phyloP scores from a whole-genome alignment of 768 basidiomycete genomes.

The Auricularia sp. region DNA sequence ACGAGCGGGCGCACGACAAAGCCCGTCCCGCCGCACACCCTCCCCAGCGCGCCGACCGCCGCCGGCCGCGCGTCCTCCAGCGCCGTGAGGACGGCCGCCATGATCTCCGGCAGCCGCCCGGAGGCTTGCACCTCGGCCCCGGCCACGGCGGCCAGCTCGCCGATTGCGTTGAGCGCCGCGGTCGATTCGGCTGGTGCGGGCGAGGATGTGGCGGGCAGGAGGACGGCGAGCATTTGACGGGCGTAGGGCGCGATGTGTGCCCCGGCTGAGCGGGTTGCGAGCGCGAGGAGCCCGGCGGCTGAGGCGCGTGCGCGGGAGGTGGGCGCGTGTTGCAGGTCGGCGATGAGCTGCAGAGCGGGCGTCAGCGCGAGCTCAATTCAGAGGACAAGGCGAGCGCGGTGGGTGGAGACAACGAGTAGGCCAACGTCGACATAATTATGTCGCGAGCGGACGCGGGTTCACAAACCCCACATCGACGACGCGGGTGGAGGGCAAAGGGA shows the following conservation, averaged over 20 bases:
- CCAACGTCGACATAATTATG: too few relatives aligned
- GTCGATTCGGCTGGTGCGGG: slow-evolving; percentile 79
- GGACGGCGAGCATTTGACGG: slow-evolving; percentile 84
- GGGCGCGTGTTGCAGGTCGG: neutral
- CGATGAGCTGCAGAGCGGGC: neutral
- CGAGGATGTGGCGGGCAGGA: slow-evolving; percentile 84
- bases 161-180: slow-evolving; percentile 86
- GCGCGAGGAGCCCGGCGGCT: slow-evolving; percentile 79
- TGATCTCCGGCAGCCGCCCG: slow-evolving; percentile 66
- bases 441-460: too few relatives aligned
- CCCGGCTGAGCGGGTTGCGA: slow-evolving; percentile 84
- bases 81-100: slow-evolving; percentile 81
- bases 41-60: slow-evolving; percentile 86
- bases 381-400: neutral
- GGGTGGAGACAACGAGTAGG: too few relatives aligned
- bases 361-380: neutral
- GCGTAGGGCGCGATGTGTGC: slow-evolving; percentile 93
- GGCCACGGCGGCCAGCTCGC: slow-evolving; percentile 85
- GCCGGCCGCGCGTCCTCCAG: slow-evolving; percentile 85
- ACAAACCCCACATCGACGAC: too few relatives aligned
- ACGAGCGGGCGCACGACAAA: slow-evolving; percentile 87
- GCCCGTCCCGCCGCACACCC: slow-evolving; percentile 90
- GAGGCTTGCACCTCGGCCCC: slow-evolving; percentile 78
- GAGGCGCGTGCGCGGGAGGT: slow-evolving; percentile 43
- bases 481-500: too few relatives aligned